Base-by-base conservation (phyloP, 768 basidiomycete species). In the Neoboletus subvelutipes region DNA sequence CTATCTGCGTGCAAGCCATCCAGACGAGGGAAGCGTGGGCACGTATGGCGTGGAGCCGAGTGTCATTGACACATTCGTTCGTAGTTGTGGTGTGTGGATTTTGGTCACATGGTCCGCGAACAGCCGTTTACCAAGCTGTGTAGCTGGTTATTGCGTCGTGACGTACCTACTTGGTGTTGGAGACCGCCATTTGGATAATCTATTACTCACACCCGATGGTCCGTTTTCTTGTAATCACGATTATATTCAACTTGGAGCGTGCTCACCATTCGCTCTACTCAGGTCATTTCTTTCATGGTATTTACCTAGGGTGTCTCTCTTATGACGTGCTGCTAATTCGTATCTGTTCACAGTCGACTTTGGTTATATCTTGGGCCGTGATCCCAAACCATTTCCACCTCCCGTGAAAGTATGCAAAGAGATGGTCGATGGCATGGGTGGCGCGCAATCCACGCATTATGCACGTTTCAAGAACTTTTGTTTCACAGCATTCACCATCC, bases 351-450 rank as follows among this genome's bases (percentile, higher is more conserved):
- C 67, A 96, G 97, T 98, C 59, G 97, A 98, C 70, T 99, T 98
- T 67, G 96, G 97, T 2, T 99, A 98, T 73, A 98, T 98, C 64
- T 82, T 98, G 15, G 97, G 97, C 3, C 87, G 94, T 3, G 97
- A 98, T 69, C 97, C 97, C 0, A 98, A 99, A 67, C 93, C 94
- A 0, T 96, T 95, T 69, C 95, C 97, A 2, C 97, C 97, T 7
- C 92, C 94, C 13, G 95, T 98, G 62, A 99, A 99, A 71, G 91
- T 99, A 40, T 98, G 95, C 75, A 95, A 96, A 67, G 97, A 98
- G 70, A 99, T 98, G 97, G 93, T 98, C 0, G 97, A 99, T 69
- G 96, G 92, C 12, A 96, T 99, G 94, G 97, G 97, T n/a, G 96
- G 97, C 12, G 87, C 92, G 1, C 85, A 90, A 66, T 96, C 94